Conservation (phyloP, 306 rosid species). For the Nissolia schottii region DNA sequence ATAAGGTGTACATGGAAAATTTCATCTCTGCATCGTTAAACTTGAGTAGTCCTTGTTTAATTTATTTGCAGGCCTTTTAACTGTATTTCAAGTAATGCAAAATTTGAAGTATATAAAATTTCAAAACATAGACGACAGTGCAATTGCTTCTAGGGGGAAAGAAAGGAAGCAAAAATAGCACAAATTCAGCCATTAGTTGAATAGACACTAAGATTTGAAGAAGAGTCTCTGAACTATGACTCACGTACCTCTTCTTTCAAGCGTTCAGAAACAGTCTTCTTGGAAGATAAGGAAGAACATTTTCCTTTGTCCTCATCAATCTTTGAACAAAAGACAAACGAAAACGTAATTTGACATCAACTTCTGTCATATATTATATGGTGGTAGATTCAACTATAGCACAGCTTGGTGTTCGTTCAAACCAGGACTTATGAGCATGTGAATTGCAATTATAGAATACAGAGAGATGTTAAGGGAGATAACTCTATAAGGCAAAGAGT, state of each 20-base stretch:
- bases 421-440: neutral
- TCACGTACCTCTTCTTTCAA: slow-evolving; percentile 80
- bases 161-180: neutral
- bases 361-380: slow-evolving; percentile 1
- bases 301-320: slow-evolving; percentile 81
- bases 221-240: neutral
- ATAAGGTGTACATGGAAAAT: neutral
- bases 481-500: slow-evolving; percentile 16
- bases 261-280: slow-evolving; percentile 70
- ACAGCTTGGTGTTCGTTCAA: neutral
- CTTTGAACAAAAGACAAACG: slow-evolving; percentile 39
- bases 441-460: slow-evolving; percentile 4
- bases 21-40: neutral
- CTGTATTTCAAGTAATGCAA: neutral
- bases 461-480: neutral
- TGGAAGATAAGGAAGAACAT: slow-evolving; percentile 48
- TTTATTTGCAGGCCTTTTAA: neutral
- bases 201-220: neutral
- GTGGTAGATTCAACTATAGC: slow-evolving; percentile 12
- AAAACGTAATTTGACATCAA: slow-evolving; percentile 2
- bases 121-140: neutral
- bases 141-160: neutral
- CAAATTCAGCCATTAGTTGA: neutral
- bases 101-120: neutral
- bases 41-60: neutral